These are phyloP conservation scores for Eucalyptus paniculata DNA, from an alignment of 345 rosid genomes.

Conservation along the genomic window DNA sequence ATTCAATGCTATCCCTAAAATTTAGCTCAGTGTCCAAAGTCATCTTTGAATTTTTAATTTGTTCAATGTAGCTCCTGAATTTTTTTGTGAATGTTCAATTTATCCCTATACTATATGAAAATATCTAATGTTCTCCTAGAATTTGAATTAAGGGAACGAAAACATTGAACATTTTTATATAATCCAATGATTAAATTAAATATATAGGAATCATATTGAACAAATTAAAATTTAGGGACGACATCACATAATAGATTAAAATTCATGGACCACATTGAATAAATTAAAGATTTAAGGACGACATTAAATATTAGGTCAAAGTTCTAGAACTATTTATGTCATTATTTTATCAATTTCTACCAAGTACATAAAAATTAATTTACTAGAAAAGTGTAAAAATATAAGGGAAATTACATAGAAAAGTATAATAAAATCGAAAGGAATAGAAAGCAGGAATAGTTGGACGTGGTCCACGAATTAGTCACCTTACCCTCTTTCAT, in stretches of 20 bases:
- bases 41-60: too few relatives aligned
- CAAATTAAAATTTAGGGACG: background rate
- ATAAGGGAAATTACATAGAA: background rate
- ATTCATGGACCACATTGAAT: too few relatives aligned
- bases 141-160: background rate
- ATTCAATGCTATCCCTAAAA: background rate
- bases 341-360: background rate
- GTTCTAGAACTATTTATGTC: too few relatives aligned
- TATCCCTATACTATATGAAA: too few relatives aligned
- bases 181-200: background rate
- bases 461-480: background rate
- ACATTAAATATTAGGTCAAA: background rate
- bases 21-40: too few relatives aligned
- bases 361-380: too few relatives aligned
- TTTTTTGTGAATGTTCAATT: background rate
- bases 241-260: too few relatives aligned
- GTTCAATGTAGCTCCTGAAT: fast-evolving
- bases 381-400: too few relatives aligned
- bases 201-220: background rate
- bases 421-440: background rate
- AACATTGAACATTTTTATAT: too few relatives aligned
- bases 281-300: too few relatives aligned
- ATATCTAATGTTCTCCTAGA: background rate
- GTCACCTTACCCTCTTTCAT: background rate
- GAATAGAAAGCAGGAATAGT: background rate